Evolutionary conservation across 805 yeast species (phyloP).

Genomic region (Spencermartinsiella europaea): DNA sequence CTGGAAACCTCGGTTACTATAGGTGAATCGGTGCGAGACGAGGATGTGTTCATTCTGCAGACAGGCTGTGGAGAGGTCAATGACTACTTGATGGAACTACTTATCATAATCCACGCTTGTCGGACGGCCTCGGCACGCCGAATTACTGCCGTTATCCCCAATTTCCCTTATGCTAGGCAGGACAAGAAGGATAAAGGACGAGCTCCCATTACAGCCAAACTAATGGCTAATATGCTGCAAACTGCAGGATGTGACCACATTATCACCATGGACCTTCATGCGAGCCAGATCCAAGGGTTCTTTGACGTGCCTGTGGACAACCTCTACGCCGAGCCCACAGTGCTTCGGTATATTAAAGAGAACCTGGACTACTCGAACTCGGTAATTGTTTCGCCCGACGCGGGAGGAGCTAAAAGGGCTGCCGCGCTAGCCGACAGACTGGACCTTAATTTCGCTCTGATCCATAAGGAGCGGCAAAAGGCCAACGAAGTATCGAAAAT

Average conservation of each 20-base stretch:
- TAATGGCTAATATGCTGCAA: slow-evolving; percentile 84
- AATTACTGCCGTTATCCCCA: slow-evolving; percentile 91
- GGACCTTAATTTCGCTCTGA: slow-evolving; percentile 89
- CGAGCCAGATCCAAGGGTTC: slow-evolving; percentile 96
- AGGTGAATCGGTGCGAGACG: slow-evolving; percentile 86
- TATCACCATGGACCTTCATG: slow-evolving; percentile 94
- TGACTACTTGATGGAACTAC: slow-evolving; percentile 79
- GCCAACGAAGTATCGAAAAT: slow-evolving; percentile 93
- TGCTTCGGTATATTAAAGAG: slow-evolving; percentile 71
- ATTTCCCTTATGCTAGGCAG: slow-evolving; percentile 95
- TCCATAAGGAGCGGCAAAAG: slow-evolving; percentile 91
- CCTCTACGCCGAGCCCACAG: slow-evolving; percentile 90
- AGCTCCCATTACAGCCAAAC: slow-evolving; percentile 94
- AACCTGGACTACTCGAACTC: slow-evolving; percentile 52
- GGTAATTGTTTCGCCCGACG: slow-evolving; percentile 93
- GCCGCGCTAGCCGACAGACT: slow-evolving; percentile 89
- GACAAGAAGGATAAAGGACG: slow-evolving; percentile 94
- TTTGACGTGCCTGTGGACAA: slow-evolving; percentile 94
- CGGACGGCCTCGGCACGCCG: slow-evolving; percentile 92
- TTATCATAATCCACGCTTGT: slow-evolving; percentile 90
- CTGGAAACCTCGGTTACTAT: slow-evolving; percentile 84
- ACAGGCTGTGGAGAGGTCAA: slow-evolving; percentile 84
- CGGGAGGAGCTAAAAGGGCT: slow-evolving; percentile 98
- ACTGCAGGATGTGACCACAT: slow-evolving; percentile 96
- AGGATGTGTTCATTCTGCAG: slow-evolving; percentile 79